Percentiles rank a stretch among this genome's conserved stretches.
phyloP scores from a whole-genome alignment of 2,329 filamentous ascomycete genomes.

The Nectriaceae sp. region DNA sequence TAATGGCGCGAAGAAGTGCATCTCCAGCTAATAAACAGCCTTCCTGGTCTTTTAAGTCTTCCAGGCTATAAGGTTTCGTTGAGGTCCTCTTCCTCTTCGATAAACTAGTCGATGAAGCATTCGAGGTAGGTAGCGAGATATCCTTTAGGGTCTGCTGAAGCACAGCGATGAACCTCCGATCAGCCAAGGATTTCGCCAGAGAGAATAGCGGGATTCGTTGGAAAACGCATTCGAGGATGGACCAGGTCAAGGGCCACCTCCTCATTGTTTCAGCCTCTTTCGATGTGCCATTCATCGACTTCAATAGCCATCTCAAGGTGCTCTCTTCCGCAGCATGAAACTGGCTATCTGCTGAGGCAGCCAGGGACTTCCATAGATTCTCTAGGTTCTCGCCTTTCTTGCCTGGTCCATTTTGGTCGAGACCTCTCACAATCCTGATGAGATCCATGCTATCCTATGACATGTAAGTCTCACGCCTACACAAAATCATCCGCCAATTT shows the following conservation, averaged over 20 bases:
- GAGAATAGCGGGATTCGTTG: slow-evolving; percentile 68
- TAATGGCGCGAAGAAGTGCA: slow-evolving; percentile 50
- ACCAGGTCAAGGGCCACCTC: slow-evolving; percentile 61
- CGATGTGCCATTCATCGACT: slow-evolving; percentile 55
- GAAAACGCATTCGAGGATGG: slow-evolving; percentile 61
- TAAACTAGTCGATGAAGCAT: slow-evolving; percentile 24
- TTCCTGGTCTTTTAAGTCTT: slow-evolving; percentile 39
- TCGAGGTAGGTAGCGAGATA: slow-evolving; percentile 38
- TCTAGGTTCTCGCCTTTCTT: slow-evolving; percentile 48
- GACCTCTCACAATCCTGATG: slow-evolving; percentile 54
- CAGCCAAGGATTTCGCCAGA: slow-evolving; percentile 69
- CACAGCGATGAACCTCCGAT: slow-evolving; percentile 67
- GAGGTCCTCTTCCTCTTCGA: slow-evolving; percentile 51
- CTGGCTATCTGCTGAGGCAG: slow-evolving; percentile 40
- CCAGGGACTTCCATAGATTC: slow-evolving; percentile 51
- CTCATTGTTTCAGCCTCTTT: slow-evolving; percentile 53
- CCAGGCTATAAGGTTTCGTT: slow-evolving; percentile 39
- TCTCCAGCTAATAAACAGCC: slow-evolving; percentile 49
- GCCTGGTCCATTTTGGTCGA: slow-evolving; percentile 54
- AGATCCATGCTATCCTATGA: slow-evolving; percentile 40
- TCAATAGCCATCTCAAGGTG: slow-evolving; percentile 64
- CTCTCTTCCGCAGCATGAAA: slow-evolving; percentile 59
- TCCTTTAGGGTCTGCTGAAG: slow-evolving; percentile 68
- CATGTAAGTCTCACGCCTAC: slow-evolving; percentile 20
- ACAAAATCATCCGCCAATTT: slow-evolving; percentile 1